Percentiles rank a stretch among this genome's conserved stretches.
Conservation (phyloP, 2,329 filamentous ascomycete genomes). For the Claviceps sp. region DNA sequence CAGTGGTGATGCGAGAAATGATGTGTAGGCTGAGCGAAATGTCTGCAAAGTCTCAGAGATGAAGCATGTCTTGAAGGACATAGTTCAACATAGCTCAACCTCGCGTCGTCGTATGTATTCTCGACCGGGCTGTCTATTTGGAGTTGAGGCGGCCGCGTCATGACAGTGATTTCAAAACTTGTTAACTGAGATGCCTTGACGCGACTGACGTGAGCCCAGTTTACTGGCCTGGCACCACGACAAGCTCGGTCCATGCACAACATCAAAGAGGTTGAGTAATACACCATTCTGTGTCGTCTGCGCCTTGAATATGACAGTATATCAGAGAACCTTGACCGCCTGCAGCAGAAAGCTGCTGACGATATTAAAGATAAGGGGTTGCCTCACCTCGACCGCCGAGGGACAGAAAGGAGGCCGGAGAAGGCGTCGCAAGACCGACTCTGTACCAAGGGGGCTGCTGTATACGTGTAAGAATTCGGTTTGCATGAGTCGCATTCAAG, state of each 20-base stretch:
- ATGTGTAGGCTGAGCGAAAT: slow-evolving; percentile 25
- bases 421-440: too few species aligned
- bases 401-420: too few species aligned
- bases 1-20: slow-evolving; percentile 22
- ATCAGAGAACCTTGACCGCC: too few species aligned
- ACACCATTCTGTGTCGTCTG: slow-evolving; percentile 26
- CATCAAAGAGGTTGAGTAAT: slow-evolving; percentile 28
- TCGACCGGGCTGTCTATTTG: slow-evolving; percentile 24
- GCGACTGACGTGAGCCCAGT: slow-evolving; percentile 27
- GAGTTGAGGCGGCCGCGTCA: slow-evolving; percentile 29
- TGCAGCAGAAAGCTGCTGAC: too few species aligned
- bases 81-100: slow-evolving; percentile 33
- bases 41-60: slow-evolving; percentile 32
- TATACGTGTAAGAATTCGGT: too few species aligned
- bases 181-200: slow-evolving; percentile 35
- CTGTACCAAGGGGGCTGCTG: too few species aligned
- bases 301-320: slow-evolving; percentile 6
- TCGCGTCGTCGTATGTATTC: slow-evolving; percentile 22
- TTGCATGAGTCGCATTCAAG: too few species aligned
- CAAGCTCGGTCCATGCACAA: slow-evolving; percentile 34
- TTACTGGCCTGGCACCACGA: slow-evolving; percentile 28
- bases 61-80: slow-evolving; percentile 29
- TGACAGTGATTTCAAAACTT: slow-evolving; percentile 31
- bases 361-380: too few species aligned
- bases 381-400: too few species aligned